phyloP scores from a whole-genome alignment of 495 filamentous ascomycete species.

The Aspergillus conjunctus region DNA sequence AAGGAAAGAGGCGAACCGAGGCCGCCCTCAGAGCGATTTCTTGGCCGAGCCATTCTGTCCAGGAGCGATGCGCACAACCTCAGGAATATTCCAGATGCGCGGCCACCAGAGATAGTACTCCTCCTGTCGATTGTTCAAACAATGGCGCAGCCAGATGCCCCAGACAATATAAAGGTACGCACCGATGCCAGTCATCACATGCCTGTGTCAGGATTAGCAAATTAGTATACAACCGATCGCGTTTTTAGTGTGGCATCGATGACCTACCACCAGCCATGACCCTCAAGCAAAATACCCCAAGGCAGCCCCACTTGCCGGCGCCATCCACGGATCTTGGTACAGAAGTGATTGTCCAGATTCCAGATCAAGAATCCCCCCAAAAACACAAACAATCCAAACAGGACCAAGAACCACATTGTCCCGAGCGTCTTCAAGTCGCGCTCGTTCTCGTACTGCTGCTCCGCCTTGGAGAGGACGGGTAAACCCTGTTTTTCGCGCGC shows the following conservation, averaged over 20 bases:
- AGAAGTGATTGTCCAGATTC: slow-evolving; percentile 84
- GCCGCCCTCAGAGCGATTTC: slow-evolving; percentile 46
- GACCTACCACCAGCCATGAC: slow-evolving; percentile 96
- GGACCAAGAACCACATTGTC: slow-evolving; percentile 77
- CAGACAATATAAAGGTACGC: slow-evolving; percentile 86
- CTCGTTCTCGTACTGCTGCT: slow-evolving; percentile 51
- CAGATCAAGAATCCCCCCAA: slow-evolving; percentile 84
- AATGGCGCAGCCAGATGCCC: slow-evolving; percentile 84
- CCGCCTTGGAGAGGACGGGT: slow-evolving; percentile 43
- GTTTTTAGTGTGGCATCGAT: background rate
- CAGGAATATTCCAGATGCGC: slow-evolving; percentile 64
- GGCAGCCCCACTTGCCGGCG: slow-evolving; percentile 76
- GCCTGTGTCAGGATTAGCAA: slow-evolving; percentile 42
- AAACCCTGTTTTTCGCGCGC: slow-evolving; percentile 43
- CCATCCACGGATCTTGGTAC: slow-evolving; percentile 67
- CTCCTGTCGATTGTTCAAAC: slow-evolving; percentile 73
- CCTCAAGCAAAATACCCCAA: slow-evolving; percentile 89
- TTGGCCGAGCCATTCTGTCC: slow-evolving; percentile 41
- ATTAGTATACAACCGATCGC: slow-evolving; percentile 8
- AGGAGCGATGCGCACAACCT: slow-evolving; percentile 51
- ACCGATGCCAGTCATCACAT: slow-evolving; percentile 65
- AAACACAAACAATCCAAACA: slow-evolving; percentile 71
- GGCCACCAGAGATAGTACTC: slow-evolving; percentile 78
- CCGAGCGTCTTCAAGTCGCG: slow-evolving; percentile 62
- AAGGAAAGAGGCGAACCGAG: background rate